Conservation (phyloP, 305 asterid species). For the Nicotiana rustica region DNA sequence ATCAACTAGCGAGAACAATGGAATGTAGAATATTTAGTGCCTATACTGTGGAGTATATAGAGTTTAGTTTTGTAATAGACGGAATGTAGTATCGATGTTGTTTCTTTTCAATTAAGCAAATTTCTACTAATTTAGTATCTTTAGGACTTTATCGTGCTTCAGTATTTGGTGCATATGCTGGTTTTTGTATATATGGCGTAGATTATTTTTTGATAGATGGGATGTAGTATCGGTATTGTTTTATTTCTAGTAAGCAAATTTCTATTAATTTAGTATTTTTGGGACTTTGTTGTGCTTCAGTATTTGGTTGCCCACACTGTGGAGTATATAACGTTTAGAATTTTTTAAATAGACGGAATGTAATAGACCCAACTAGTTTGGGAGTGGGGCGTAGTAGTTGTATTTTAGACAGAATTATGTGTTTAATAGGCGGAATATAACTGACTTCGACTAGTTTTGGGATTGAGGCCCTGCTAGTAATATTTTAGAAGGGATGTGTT, state of each 20-base stretch:
- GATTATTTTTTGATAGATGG: not conserved
- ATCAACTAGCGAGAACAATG: too few species aligned
- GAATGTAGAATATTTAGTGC: not conserved
- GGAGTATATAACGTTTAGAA: not conserved
- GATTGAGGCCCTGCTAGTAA: not conserved
- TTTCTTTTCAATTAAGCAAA: slow-evolving; percentile 29
- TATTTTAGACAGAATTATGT: not conserved
- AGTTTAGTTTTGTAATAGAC: not conserved
- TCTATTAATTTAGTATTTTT: not conserved
- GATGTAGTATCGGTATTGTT: not conserved
- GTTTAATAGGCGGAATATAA: not conserved
- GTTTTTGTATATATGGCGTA: not conserved
- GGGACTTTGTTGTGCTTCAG: not conserved
- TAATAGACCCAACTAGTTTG: not conserved
- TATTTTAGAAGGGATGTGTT: not conserved
- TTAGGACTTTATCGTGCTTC: not conserved
- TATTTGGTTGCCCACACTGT: not conserved
- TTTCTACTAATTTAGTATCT: not conserved
- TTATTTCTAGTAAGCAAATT: slow-evolving; percentile 28
- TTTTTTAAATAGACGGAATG: not conserved
- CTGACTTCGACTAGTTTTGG: not conserved
- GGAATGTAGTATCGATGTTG: not conserved
- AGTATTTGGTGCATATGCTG: not conserved
- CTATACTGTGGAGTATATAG: not conserved
- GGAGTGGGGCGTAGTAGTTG: not conserved